These are phyloP conservation scores for Bauhinia variegata DNA, from an alignment of 306 rosid species.

Conservation along the genomic window DNA sequence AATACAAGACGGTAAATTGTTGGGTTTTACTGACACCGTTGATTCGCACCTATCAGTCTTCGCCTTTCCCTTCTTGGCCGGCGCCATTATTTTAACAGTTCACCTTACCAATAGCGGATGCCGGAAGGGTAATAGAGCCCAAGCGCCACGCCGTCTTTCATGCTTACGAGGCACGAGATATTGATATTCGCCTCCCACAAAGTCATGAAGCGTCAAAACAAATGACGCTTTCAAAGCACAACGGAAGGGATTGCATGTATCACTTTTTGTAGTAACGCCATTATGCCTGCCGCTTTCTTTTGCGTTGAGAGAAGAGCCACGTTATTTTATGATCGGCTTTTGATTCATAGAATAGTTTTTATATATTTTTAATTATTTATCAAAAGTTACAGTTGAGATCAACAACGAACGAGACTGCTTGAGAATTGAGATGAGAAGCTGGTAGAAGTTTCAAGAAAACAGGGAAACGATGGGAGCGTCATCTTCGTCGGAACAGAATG, in stretches of 20 bases:
- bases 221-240: no score
- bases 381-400: no score
- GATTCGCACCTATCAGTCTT: slow-evolving; percentile 47
- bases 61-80: slow-evolving; percentile 73
- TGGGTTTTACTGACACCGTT: slow-evolving; percentile 35
- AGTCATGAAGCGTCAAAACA: no score
- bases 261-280: no score
- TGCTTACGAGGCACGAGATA: not conserved
- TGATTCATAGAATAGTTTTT: no score
- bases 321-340: no score
- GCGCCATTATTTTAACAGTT: slow-evolving; percentile 49
- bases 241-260: no score
- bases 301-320: no score
- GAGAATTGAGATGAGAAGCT: not conserved
- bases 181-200: no score
- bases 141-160: not conserved
- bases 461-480: slow-evolving; percentile 73
- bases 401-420: no score
- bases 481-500: slow-evolving; percentile 55
- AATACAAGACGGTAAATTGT: slow-evolving; percentile 63
- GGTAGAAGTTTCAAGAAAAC: not conserved
- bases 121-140: slow-evolving; percentile 3
- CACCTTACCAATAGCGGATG: not conserved
- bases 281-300: no score
- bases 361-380: no score